A percentile compares a stretch with the other conserved stretches of the same genome.
phyloP scores from a whole-genome alignment of 2,329 filamentous ascomycete genomes.

The Aureobasidium musti region DNA sequence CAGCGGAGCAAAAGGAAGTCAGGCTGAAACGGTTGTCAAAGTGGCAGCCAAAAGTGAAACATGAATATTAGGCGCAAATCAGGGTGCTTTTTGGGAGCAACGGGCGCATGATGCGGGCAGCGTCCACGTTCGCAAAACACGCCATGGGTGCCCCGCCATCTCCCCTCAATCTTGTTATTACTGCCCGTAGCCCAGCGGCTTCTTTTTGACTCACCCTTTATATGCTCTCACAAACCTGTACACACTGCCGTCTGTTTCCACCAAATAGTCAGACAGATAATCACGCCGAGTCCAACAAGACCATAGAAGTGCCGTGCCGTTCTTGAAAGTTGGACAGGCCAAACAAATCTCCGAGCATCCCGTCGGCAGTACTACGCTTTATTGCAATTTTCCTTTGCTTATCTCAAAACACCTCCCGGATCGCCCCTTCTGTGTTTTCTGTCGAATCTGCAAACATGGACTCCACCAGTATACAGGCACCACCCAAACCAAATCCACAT shows the following conservation, averaged over 20 bases:
- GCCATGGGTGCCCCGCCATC: slow-evolving; percentile 16
- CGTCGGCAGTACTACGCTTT: slow-evolving; percentile 12
- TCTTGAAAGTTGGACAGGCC: background rate
- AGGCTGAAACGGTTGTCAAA: background rate
- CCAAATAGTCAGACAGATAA: background rate
- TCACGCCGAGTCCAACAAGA: slow-evolving; percentile 14
- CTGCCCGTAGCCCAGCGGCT: background rate
- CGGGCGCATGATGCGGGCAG: slow-evolving; percentile 10
- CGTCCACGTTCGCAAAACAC: slow-evolving; percentile 7
- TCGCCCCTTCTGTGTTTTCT: background rate
- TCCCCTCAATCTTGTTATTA: background rate
- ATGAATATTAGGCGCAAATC: slow-evolving; percentile 6
- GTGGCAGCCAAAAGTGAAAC: slow-evolving; percentile 2
- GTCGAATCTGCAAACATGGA: background rate
- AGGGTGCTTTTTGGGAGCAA: background rate
- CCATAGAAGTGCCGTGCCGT: background rate
- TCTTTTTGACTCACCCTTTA: background rate
- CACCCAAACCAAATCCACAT: slow-evolving; percentile 27
- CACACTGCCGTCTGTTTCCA: background rate
- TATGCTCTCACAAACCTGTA: background rate
- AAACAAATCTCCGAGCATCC: slow-evolving; percentile 11
- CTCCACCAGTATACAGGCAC: background rate
- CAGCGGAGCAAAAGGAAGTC: background rate
- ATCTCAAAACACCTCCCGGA: background rate
- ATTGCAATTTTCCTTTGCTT: slow-evolving; percentile 11